phyloP scores from a whole-genome alignment of 768 basidiomycete species.

The Hirschioporus abietinus region DNA sequence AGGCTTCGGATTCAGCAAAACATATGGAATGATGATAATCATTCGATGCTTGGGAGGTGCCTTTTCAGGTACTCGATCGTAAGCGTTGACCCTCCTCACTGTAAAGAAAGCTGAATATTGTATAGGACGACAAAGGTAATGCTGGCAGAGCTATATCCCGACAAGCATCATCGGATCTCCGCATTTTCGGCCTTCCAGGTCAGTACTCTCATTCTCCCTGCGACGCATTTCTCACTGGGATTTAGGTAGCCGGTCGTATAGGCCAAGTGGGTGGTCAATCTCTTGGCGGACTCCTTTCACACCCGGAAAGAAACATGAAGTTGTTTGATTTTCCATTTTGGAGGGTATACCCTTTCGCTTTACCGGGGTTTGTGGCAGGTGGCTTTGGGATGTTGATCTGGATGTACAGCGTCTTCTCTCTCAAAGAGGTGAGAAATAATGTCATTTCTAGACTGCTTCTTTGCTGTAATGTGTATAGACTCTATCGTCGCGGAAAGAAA shows the following conservation, averaged over 20 bases:
- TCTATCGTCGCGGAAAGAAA: not conserved
- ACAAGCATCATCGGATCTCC: not conserved
- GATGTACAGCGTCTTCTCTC: constrained; percentile 12
- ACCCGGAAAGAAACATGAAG: constrained; percentile 11
- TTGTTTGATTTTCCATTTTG: constrained; percentile 13
- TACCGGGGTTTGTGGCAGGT: constrained; percentile 18
- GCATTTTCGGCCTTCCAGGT: not conserved
- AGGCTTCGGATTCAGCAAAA: not conserved
- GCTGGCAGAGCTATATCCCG: not conserved
- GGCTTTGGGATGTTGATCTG: constrained; percentile 12
- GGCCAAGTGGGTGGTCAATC: constrained; percentile 12
- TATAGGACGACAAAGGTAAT: not conserved
- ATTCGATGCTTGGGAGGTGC: not conserved
- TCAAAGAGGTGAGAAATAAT: constrained; percentile 16
- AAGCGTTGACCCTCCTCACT: not conserved
- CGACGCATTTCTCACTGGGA: not conserved
- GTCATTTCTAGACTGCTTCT: not conserved
- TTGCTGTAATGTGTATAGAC: not conserved
- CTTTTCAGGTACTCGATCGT: not conserved
- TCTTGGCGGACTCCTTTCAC: constrained; percentile 11
- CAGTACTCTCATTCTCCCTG: not conserved
- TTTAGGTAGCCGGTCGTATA: constrained; percentile 3
- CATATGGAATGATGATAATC: not conserved
- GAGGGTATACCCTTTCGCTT: constrained; percentile 16
- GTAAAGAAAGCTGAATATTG: not conserved